These are phyloP conservation scores for Curvularia spicifera DNA, from an alignment of 2,329 filamentous ascomycete species.

Conservation along the genomic window DNA sequence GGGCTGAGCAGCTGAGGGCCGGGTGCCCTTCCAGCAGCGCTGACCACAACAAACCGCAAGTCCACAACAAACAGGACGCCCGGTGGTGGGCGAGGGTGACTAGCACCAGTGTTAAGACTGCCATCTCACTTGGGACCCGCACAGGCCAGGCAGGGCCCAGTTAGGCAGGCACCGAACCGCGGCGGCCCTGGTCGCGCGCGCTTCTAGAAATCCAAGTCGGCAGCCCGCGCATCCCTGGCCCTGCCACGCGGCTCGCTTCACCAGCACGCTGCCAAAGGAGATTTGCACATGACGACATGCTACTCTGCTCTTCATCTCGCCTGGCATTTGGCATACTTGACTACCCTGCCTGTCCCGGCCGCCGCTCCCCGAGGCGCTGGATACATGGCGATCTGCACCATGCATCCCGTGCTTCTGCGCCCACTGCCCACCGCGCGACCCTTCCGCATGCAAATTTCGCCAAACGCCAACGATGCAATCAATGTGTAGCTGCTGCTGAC, in stretches of 20 bases:
- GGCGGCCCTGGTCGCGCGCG: constrained; percentile 8
- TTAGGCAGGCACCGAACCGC: constrained; percentile 10
- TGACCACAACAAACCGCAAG: too few relatives aligned
- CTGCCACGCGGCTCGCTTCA: constrained; percentile 17
- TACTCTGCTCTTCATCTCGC: constrained; percentile 22
- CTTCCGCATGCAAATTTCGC: constrained; percentile 35
- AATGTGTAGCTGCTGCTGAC: constrained; percentile 22
- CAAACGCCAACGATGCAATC: constrained; percentile 43
- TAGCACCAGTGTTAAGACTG: too few relatives aligned
- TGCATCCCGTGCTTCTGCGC: constrained; percentile 20
- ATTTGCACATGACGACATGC: constrained; percentile 31
- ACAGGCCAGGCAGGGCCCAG: constrained; percentile 10
- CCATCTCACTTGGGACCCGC: neutral
- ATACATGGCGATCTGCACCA: constrained; percentile 17
- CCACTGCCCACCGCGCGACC: constrained; percentile 13
- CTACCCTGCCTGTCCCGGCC: constrained; percentile 19
- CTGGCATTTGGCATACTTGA: constrained; percentile 2
- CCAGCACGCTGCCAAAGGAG: constrained; percentile 15
- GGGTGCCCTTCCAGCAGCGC: too few relatives aligned
- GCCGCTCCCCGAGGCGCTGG: constrained; percentile 8
- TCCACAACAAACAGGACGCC: too few relatives aligned
- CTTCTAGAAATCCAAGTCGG: constrained; percentile 7
- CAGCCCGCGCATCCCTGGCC: constrained; percentile 11
- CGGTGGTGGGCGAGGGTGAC: too few relatives aligned
- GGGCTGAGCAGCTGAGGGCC: neutral